These are phyloP conservation scores for Cercospora sp. DNA, from an alignment of 2,329 filamentous ascomycete genomes.

Conservation along the genomic window DNA sequence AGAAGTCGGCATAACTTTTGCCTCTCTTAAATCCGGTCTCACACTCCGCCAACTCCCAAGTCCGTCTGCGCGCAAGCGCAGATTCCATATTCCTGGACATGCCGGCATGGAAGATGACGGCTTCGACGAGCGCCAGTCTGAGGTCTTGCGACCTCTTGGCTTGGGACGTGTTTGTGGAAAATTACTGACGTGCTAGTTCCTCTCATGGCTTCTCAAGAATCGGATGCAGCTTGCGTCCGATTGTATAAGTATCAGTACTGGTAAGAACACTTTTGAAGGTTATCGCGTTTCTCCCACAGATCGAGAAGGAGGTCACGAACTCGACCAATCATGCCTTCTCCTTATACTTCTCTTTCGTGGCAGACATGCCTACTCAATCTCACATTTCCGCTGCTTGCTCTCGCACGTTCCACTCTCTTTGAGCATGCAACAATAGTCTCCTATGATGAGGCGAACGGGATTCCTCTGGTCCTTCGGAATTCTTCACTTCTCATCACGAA, in stretches of 20 bases:
- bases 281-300: neutral
- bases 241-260: neutral
- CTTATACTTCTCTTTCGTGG: neutral
- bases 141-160: neutral
- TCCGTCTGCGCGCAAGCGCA: neutral
- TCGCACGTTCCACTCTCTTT: neutral
- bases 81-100: neutral
- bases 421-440: neutral
- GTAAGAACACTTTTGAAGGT: neutral
- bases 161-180: neutral
- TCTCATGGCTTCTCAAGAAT: neutral
- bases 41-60: neutral
- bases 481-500: neutral
- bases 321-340: neutral
- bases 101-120: neutral
- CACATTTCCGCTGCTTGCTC: neutral
- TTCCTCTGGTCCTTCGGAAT: neutral
- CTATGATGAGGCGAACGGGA: neutral
- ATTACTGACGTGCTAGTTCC: neutral
- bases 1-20: neutral
- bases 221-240: neutral
- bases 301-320: neutral
- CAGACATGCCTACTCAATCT: neutral
- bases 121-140: neutral
- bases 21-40: neutral